Evolutionary conservation across 2,329 filamentous ascomycete genomes (phyloP).

Genomic region (Metarhizium sp.): DNA sequence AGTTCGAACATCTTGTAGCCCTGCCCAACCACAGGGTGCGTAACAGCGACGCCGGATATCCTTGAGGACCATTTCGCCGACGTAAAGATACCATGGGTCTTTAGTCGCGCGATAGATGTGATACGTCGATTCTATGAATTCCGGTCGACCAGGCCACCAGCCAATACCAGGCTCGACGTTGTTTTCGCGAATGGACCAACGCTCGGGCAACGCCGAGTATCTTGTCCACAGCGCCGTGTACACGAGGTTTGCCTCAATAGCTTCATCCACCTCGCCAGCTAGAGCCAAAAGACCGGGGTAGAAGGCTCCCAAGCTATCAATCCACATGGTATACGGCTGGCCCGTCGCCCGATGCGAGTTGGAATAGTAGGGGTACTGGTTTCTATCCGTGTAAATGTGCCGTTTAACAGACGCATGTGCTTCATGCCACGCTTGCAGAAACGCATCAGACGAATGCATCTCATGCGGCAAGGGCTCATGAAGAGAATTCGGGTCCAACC

Average conservation of each 20-base stretch:
- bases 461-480: constrained; percentile 51
- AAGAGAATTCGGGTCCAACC: constrained; percentile 56
- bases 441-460: constrained; percentile 66
- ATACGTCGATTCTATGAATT: constrained; percentile 96
- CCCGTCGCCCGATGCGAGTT: constrained; percentile 85
- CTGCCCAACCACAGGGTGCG: constrained; percentile 88
- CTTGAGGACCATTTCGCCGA: constrained; percentile 87
- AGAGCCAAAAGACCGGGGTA: constrained; percentile 83
- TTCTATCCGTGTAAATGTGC: constrained; percentile 71
- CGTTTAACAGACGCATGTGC: constrained; percentile 81
- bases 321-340: constrained; percentile 83
- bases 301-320: constrained; percentile 91
- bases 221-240: constrained; percentile 92
- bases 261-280: constrained; percentile 84
- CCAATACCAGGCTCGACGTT: constrained; percentile 77
- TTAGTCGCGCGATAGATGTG: constrained; percentile 89
- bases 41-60: constrained; percentile 86
- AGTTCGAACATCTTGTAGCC: constrained; percentile 69
- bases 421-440: constrained; percentile 74
- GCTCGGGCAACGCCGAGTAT: constrained; percentile 86
- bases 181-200: constrained; percentile 81
- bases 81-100: constrained; percentile 93
- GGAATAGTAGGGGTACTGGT: constrained; percentile 84
- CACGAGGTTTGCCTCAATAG: constrained; percentile 78
- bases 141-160: constrained; percentile 93